Percentiles rank a stretch among this genome's conserved stretches.
These are phyloP conservation scores for Geotrichum carabidarum DNA, from an alignment of 1,139 yeast genomes.

Conservation along the genomic window DNA sequence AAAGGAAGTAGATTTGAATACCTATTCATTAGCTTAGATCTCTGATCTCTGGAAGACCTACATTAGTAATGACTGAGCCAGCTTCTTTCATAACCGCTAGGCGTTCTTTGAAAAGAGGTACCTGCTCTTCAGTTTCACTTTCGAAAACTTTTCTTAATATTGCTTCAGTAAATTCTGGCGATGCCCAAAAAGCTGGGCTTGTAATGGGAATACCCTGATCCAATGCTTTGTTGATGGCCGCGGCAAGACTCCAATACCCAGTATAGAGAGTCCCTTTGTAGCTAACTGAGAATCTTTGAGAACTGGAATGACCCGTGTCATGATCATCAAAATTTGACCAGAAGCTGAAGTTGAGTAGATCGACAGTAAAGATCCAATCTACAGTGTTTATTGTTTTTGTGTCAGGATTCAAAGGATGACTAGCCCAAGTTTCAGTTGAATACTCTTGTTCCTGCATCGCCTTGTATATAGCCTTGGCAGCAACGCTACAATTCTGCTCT, in stretches of 20 bases:
- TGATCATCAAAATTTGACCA: slow-evolving; percentile 39
- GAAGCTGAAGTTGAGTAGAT: slow-evolving; percentile 42
- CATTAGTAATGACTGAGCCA: slow-evolving; percentile 30
- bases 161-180: slow-evolving; percentile 30
- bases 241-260: slow-evolving; percentile 45
- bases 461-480: slow-evolving; percentile 31
- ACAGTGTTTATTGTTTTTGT: slow-evolving; percentile 26
- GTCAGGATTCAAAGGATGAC: slow-evolving; percentile 38
- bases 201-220: slow-evolving; percentile 40
- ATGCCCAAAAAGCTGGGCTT: slow-evolving; percentile 36
- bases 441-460: slow-evolving; percentile 34
- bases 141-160: slow-evolving; percentile 32
- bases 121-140: slow-evolving; percentile 33
- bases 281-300: slow-evolving; percentile 36
- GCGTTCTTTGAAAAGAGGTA: slow-evolving; percentile 39
- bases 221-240: slow-evolving; percentile 42
- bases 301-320: slow-evolving; percentile 34
- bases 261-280: slow-evolving; percentile 38
- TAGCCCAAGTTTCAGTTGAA: slow-evolving; percentile 38
- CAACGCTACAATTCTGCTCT: slow-evolving; percentile 28
- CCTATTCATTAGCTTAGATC: slow-evolving; percentile 10
- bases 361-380: slow-evolving; percentile 43
- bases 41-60: slow-evolving; percentile 13
- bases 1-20: slow-evolving; percentile 24
- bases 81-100: slow-evolving; percentile 38